Conservation (phyloP, 805 yeast species). For the Wickerhamomyces sydowiorum region DNA sequence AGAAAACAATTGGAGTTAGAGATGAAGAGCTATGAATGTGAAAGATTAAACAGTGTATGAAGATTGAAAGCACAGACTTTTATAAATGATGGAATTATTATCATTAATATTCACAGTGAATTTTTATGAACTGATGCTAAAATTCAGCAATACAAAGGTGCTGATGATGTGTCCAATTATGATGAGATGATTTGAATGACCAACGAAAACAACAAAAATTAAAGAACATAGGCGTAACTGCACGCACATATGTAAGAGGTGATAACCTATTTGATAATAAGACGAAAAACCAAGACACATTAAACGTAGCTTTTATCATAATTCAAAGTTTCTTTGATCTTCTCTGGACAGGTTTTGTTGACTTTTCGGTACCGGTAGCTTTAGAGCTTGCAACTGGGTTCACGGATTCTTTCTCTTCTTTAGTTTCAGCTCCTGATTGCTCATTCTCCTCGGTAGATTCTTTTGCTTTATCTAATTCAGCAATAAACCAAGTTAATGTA, state of each 20-base stretch:
- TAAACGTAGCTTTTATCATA: not conserved
- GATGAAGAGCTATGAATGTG: constrained; percentile 15
- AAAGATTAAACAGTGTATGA: constrained; percentile 8
- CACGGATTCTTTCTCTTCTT: not conserved
- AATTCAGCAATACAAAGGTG: too few relatives aligned
- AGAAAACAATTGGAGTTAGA: constrained; percentile 16
- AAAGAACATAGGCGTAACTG: too few relatives aligned
- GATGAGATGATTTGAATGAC: too few relatives aligned
- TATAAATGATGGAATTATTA: not conserved
- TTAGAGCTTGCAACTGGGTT: not conserved
- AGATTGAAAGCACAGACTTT: not conserved
- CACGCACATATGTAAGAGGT: too few relatives aligned
- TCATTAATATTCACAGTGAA: too few relatives aligned
- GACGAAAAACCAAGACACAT: too few relatives aligned
- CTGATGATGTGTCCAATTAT: too few relatives aligned
- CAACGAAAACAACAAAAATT: too few relatives aligned
- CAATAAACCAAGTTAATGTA: constrained; percentile 82
- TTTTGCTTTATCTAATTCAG: constrained; percentile 47
- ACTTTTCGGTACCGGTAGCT: not conserved
- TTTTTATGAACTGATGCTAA: too few relatives aligned
- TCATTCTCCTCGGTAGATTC: constrained; percentile 20
- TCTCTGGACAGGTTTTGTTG: not conserved
- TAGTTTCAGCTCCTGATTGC: not conserved
- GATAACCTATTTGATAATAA: too few relatives aligned
- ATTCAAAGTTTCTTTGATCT: constrained; percentile 4